Conservation (phyloP, 2,329 filamentous ascomycete genomes). For the Aspergillus tamarii region DNA sequence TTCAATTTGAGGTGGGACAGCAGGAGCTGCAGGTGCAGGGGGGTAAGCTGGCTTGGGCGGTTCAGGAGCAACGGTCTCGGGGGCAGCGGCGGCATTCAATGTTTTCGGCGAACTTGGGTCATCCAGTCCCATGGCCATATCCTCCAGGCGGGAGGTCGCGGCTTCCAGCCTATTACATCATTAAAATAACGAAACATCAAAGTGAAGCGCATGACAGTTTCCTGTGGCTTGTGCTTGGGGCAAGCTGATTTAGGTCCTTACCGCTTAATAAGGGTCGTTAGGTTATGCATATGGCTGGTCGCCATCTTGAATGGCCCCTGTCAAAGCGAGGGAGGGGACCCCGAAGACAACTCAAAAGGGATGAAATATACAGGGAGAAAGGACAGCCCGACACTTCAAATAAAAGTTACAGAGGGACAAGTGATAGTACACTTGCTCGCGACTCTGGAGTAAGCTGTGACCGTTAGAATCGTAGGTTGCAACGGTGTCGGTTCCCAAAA, state of each 20-base stretch:
- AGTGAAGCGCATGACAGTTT: neutral
- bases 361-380: constrained; percentile 53
- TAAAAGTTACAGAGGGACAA: neutral
- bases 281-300: constrained; percentile 87
- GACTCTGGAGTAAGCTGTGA: constrained; percentile 1
- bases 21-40: constrained; percentile 56
- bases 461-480: constrained; percentile 13
- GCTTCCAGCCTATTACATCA: constrained; percentile 81
- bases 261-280: constrained; percentile 98
- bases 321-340: constrained; percentile 17
- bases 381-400: neutral
- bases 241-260: constrained; percentile 52
- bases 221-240: neutral
- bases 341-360: constrained; percentile 4
- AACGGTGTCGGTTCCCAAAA: constrained; percentile 21
- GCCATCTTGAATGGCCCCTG: constrained; percentile 58
- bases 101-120: constrained; percentile 51
- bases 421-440: neutral
- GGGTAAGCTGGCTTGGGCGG: constrained; percentile 42
- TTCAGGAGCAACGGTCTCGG: constrained; percentile 28
- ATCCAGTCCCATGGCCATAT: constrained; percentile 78
- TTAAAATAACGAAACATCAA: constrained; percentile 27
- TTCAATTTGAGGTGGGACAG: constrained; percentile 75
- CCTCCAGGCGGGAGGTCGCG: constrained; percentile 92
- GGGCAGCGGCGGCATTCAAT: constrained; percentile 27